Base-by-base conservation (phyloP, 208 protist species). In the Angomonas deanei region DNA sequence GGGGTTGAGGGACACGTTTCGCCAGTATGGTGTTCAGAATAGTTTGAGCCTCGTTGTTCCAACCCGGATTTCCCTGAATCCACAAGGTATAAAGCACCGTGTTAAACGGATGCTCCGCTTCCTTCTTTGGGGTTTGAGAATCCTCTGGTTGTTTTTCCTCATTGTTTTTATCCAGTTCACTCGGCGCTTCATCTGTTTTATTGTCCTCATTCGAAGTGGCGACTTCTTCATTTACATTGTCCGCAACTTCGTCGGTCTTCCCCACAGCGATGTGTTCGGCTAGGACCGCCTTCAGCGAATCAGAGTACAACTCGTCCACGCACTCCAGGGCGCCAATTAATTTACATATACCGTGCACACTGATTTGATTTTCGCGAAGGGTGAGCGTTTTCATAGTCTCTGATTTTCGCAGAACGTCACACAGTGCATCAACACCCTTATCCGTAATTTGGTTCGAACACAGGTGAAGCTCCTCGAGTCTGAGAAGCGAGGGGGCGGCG, bases 361-460 rank as follows among this genome's bases (percentile, higher is more conserved):
- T 84, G 28, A 88, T 73, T 21, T 69, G 52, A 63, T 88, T 88
- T 23, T 61, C 64, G 21, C 81, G 69, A 13, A 88, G 33, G 68
- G 81, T 84, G 1, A 88, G 68, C 3, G 68, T 73, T 50, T 82
- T 81, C 21, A 80, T 82, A 46, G 67, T 82, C 3, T 50, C 47
- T 3, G 81, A 84, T 15, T n/a, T 10, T 48, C 48, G n/a, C 1
- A 88, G 24, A 2, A 61, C 60, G 8, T 61, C 65, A 30, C 77
- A 69, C 19, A 88, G 24, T 34, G 64, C 68, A 31, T 64, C 24
- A 0, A 75, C 73, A 19, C 72, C 81, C 1, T 59, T 42, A 72
- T 88, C 81, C 2, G 70, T 68, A 54, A 88, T 82, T 24, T 59
- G 63, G 56, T 88, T 88, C 17, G 77, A 82, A 23, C 74, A 69